A percentile compares a stretch with the other conserved stretches of the same genome.
These are phyloP conservation scores for Leucosporidium creatinivorum DNA, from an alignment of 768 basidiomycete genomes.

Conservation along the genomic window DNA sequence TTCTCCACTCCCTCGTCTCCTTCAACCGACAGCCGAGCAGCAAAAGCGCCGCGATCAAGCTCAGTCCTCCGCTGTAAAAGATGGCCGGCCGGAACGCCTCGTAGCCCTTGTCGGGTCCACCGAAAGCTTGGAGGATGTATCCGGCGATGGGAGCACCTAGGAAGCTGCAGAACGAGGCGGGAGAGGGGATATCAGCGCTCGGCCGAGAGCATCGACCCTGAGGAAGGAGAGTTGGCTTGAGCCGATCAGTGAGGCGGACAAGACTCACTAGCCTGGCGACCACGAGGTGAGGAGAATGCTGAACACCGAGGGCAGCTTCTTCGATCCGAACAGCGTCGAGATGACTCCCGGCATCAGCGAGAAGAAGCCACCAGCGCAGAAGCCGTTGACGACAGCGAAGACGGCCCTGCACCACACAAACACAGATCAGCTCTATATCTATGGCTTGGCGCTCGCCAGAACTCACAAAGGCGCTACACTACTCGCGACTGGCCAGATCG, in stretches of 20 bases:
- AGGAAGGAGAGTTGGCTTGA: too few species aligned
- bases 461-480: constrained; percentile 33
- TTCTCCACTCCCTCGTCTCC: background rate
- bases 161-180: background rate
- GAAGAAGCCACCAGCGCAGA: constrained; percentile 1
- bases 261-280: constrained; percentile 2
- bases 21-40: background rate
- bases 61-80: background rate
- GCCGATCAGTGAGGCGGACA: too few species aligned
- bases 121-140: background rate
- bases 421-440: too few species aligned
- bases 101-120: background rate
- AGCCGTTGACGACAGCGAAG: background rate
- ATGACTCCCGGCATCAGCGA: background rate
- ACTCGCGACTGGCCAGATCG: constrained; percentile 37
- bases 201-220: too few species aligned
- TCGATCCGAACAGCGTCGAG: background rate
- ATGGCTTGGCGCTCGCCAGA: too few species aligned
- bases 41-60: background rate
- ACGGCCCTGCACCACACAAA: background rate
- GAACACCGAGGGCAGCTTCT: background rate
- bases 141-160: background rate
- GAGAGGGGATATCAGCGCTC: background rate
- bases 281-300: background rate
- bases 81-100: background rate